phyloP scores from a whole-genome alignment of 2,329 filamentous ascomycete species.

The Fusarium bactridioides region DNA sequence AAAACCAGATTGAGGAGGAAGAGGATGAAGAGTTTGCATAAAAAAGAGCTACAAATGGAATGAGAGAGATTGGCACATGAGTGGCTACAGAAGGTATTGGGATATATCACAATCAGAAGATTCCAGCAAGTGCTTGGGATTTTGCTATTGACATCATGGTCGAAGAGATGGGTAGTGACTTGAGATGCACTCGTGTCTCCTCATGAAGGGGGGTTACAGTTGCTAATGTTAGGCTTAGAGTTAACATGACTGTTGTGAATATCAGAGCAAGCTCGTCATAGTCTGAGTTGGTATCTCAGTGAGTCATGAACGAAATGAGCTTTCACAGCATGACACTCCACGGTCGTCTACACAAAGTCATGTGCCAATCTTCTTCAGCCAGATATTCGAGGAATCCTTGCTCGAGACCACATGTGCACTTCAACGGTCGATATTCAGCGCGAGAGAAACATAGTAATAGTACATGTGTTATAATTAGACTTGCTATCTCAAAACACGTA shows the following conservation, averaged over 20 bases:
- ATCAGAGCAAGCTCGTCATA: background rate
- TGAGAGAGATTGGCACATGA: background rate
- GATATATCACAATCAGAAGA: conserved; percentile 31
- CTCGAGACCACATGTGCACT: background rate
- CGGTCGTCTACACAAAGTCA: no score
- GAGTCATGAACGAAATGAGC: background rate
- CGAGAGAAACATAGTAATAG: background rate
- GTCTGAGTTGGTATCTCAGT: background rate
- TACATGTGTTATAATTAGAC: background rate
- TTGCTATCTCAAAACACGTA: background rate
- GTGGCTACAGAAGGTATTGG: background rate
- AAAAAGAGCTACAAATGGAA: conserved; percentile 1
- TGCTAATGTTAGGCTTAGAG: conserved; percentile 15
- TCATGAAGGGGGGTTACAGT: background rate
- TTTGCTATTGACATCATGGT: conserved; percentile 8
- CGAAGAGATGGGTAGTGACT: conserved; percentile 11
- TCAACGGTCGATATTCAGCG: background rate
- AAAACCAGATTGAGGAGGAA: conserved; percentile 77
- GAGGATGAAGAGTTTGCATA: conserved; percentile 55
- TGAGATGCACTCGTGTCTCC: conserved; percentile 3
- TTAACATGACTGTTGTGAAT: conserved; percentile 10
- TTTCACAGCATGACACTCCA: background rate
- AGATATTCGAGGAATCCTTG: background rate
- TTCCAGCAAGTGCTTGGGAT: background rate
- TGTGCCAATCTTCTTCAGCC: background rate